Evolutionary conservation across 768 basidiomycete genomes (phyloP).

Genomic region (Tylopilus felleus): DNA sequence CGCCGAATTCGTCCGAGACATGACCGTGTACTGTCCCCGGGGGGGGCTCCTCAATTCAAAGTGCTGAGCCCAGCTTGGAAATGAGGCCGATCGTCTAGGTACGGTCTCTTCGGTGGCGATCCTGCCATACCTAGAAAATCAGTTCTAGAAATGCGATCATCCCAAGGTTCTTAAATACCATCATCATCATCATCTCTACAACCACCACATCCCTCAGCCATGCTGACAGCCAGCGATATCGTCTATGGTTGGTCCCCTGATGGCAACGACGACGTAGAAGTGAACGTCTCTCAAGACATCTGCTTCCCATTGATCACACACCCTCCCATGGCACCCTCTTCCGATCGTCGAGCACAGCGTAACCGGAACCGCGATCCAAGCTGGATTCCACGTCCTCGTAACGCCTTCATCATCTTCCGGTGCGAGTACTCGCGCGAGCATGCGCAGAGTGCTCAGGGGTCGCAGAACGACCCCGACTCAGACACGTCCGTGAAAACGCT

Average conservation of each 20-base stretch:
- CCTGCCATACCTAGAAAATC: slow-evolving; percentile 6
- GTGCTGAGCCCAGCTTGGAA: too few species aligned
- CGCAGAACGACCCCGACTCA: slow-evolving; percentile 27
- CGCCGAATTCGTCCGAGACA: not conserved
- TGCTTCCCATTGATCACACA: slow-evolving; percentile 1
- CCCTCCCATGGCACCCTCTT: slow-evolving; percentile 32
- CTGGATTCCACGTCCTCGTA: slow-evolving; percentile 67
- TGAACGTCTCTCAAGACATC: slow-evolving; percentile 20
- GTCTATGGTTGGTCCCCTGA: slow-evolving; percentile 30
- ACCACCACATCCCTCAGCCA: not conserved
- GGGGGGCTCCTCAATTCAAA: not conserved
- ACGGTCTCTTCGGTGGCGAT: slow-evolving; percentile 7
- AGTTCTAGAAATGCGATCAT: too few species aligned
- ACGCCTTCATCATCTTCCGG: slow-evolving; percentile 72
- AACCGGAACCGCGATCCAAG: slow-evolving; percentile 46
- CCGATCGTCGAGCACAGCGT: slow-evolving; percentile 37
- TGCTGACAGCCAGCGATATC: slow-evolving; percentile 10
- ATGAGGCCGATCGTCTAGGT: not conserved
- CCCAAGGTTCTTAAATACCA: too few species aligned
- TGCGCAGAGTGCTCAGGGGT: slow-evolving; percentile 34
- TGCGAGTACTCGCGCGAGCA: slow-evolving; percentile 57
- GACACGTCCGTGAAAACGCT: slow-evolving; percentile 47
- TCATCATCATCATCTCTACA: not conserved
- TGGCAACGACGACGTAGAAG: slow-evolving; percentile 28
- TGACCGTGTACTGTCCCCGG: too few species aligned